Evolutionary conservation across 2,329 filamentous ascomycete species (phyloP).

Genomic region (Aspergillus unguis): DNA sequence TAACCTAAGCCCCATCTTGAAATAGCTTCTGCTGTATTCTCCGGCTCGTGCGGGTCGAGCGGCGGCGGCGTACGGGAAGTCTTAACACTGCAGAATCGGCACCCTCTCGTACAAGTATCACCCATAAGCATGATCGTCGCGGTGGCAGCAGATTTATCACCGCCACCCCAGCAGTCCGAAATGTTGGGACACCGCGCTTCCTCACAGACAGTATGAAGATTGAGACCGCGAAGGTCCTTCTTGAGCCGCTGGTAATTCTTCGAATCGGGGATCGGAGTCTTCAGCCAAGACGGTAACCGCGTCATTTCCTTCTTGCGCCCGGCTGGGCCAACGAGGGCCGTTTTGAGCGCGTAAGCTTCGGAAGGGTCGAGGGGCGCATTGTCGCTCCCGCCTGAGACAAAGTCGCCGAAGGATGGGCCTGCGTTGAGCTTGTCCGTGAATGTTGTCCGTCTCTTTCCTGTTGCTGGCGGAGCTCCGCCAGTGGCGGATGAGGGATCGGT

Average conservation of each 20-base stretch:
- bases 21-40: conserved; percentile 92
- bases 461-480: conserved; percentile 47
- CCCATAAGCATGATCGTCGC: conserved; percentile 99
- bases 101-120: conserved; percentile 94
- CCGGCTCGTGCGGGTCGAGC: conserved; percentile 91
- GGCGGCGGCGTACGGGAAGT: conserved; percentile 73
- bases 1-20: conserved; percentile 92
- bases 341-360: conserved; percentile 60
- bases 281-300: conserved; percentile 87
- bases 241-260: conserved; percentile 94
- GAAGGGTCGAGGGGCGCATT: conserved; percentile 41
- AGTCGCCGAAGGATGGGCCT: conserved; percentile 63
- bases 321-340: conserved; percentile 58
- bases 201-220: conserved; percentile 94
- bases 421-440: conserved; percentile 63
- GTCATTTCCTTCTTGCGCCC: conserved; percentile 65
- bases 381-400: conserved; percentile 50
- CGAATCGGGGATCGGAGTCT: conserved; percentile 85
- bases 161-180: conserved; percentile 94
- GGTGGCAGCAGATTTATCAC: conserved; percentile 81
- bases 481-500: conserved; percentile 35
- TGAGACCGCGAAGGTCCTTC: conserved; percentile 81
- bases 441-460: conserved; percentile 54
- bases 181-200: conserved; percentile 98
- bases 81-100: conserved; percentile 96